phyloP scores from a whole-genome alignment of 768 basidiomycete species.

The Pulveroboletus sp. region DNA sequence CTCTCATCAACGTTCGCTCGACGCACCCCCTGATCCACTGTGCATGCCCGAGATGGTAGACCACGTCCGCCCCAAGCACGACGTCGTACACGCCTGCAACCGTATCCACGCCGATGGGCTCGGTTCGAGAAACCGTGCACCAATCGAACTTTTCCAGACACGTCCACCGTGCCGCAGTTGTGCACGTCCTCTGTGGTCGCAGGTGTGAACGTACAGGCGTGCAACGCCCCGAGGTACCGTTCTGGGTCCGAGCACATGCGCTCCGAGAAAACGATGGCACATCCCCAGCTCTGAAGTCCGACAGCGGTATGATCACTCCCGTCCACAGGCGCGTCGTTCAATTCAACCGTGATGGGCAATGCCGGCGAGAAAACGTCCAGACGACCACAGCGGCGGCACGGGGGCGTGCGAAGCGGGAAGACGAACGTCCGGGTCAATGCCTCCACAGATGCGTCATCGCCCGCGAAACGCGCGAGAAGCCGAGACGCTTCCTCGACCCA shows the following conservation, averaged over 20 bases:
- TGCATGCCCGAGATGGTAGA: constrained; percentile 71
- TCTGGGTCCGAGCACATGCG: constrained; percentile 49
- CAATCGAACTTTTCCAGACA: constrained; percentile 57
- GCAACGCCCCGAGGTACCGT: constrained; percentile 34
- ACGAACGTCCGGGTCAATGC: constrained; percentile 49
- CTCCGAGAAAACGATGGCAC: constrained; percentile 67
- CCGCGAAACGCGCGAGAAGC: constrained; percentile 51
- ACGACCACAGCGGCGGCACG: background rate
- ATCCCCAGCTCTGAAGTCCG: constrained; percentile 83
- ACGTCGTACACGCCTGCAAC: constrained; percentile 48
- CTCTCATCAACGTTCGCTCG: constrained; percentile 40
- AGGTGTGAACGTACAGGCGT: background rate
- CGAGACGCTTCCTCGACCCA: constrained; percentile 56
- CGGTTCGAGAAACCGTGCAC: constrained; percentile 39
- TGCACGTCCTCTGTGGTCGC: constrained; percentile 9
- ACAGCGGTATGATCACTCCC: constrained; percentile 71
- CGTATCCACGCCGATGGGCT: constrained; percentile 14
- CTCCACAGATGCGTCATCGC: constrained; percentile 38
- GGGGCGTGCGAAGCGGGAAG: constrained; percentile 35
- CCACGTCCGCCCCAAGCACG: constrained; percentile 74
- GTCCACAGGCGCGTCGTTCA: constrained; percentile 67
- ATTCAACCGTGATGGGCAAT: constrained; percentile 42
- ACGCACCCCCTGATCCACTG: constrained; percentile 65
- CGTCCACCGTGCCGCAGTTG: constrained; percentile 40
- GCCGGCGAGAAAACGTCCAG: background rate